These are phyloP conservation scores for Epicoccum sorghinum DNA, from an alignment of 2,329 filamentous ascomycete genomes.

Conservation along the genomic window DNA sequence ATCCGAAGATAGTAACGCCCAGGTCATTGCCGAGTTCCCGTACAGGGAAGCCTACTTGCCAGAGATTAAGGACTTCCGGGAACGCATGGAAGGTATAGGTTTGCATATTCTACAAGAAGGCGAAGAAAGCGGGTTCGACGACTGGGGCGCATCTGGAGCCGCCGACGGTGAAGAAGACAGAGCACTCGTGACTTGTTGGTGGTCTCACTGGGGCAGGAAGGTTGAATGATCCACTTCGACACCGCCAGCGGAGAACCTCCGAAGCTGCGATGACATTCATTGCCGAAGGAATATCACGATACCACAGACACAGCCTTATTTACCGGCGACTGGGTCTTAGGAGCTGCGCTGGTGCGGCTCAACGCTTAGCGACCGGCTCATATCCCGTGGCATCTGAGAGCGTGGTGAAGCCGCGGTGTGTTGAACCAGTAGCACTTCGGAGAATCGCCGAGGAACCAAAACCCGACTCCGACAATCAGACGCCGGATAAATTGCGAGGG, in stretches of 20 bases:
- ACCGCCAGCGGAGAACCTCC: conserved; percentile 18
- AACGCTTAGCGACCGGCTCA: not conserved
- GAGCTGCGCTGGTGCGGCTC: not conserved
- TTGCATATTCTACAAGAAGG: conserved; percentile 65
- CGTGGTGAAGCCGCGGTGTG: conserved; percentile 8
- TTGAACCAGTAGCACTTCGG: conserved; percentile 10
- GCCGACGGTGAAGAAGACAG: conserved; percentile 56
- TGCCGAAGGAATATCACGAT: conserved; percentile 6
- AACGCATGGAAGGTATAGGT: conserved; percentile 63
- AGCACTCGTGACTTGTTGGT: conserved; percentile 69
- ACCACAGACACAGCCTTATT: not conserved
- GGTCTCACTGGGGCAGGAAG: conserved; percentile 63
- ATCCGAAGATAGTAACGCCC: conserved; percentile 59
- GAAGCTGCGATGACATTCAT: conserved; percentile 1
- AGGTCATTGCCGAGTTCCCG: conserved; percentile 81
- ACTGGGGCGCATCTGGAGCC: conserved; percentile 64
- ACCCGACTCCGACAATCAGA: conserved; percentile 21
- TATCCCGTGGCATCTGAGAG: not conserved
- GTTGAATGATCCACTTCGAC: conserved; percentile 18
- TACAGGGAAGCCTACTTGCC: conserved; percentile 72
- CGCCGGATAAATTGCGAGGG: conserved; percentile 44
- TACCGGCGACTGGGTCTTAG: conserved; percentile 9
- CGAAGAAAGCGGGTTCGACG: conserved; percentile 70
- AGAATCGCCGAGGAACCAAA: conserved; percentile 15
- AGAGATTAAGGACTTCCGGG: conserved; percentile 68